Percentiles rank a stretch among this genome's conserved stretches.
These are phyloP conservation scores for Takakia lepidozioides DNA, from an alignment of 225 moss, liverwort and hornwort genomes.

Conservation along the genomic window DNA sequence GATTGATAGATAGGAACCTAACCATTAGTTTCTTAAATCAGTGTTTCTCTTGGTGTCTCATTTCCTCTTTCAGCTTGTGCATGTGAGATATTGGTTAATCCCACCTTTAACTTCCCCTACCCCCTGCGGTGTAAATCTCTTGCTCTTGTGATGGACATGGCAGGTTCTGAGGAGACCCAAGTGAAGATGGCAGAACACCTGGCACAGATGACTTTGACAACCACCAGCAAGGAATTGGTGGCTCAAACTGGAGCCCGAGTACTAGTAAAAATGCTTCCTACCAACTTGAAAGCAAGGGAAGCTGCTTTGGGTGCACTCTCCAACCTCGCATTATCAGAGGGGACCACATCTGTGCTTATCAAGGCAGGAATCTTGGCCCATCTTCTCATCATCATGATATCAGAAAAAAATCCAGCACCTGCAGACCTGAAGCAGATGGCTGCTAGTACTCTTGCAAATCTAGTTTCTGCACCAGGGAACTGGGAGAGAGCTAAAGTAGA, in stretches of 20 bases:
- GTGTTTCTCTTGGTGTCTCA: no score
- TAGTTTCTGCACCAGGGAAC: constrained; percentile 30
- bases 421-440: constrained; percentile 1
- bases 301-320: constrained; percentile 1
- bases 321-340: not conserved
- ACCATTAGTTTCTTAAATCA: no score
- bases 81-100: no score
- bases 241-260: not conserved
- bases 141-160: not conserved
- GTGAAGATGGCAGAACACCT: constrained; percentile 1
- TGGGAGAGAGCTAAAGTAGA: constrained; percentile 38
- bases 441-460: constrained; percentile 32
- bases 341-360: constrained; percentile 2
- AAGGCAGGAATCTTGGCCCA: not conserved
- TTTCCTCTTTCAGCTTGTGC: no score
- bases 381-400: constrained; percentile 1
- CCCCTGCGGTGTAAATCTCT: no score
- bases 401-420: not conserved
- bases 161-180: constrained; percentile 1
- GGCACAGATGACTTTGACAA: constrained; percentile 2
- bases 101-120: no score
- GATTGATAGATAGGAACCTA: no score
- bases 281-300: not conserved
- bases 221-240: constrained; percentile 1
- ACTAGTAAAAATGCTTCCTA: constrained; percentile 1